A percentile compares a stretch with the other conserved stretches of the same genome.
These are phyloP conservation scores for Hansenula sp. DNA, from an alignment of 1,139 yeast species.

Conservation along the genomic window DNA sequence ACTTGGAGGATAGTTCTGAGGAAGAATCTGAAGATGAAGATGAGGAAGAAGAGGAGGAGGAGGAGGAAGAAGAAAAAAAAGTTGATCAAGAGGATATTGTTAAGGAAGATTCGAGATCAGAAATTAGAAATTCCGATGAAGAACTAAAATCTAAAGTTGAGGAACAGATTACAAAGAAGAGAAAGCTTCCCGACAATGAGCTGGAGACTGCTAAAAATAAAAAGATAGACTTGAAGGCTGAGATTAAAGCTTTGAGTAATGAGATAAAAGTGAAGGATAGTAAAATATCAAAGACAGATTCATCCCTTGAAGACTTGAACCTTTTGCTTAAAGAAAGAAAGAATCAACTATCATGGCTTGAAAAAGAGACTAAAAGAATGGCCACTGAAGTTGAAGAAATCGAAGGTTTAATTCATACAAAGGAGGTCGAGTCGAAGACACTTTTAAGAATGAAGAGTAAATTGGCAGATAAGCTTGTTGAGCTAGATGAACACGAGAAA, in stretches of 20 bases:
- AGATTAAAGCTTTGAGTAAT: slow-evolving; percentile 4
- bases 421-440: not conserved
- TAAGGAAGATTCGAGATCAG: not conserved
- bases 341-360: not conserved
- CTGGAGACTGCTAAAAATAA: slow-evolving; percentile 4
- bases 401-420: not conserved
- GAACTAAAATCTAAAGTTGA: slow-evolving; percentile 1
- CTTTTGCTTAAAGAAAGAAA: not conserved
- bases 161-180: slow-evolving; percentile 1
- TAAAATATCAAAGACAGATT: not conserved
- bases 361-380: not conserved
- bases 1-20: slow-evolving; percentile 16
- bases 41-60: slow-evolving; percentile 4
- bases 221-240: slow-evolving; percentile 5
- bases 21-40: slow-evolving; percentile 2
- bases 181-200: slow-evolving; percentile 1
- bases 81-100: not conserved
- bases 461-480: not conserved
- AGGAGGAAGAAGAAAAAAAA: slow-evolving; percentile 2
- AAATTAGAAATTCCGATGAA: no score
- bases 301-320: not conserved
- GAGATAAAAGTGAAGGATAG: not conserved
- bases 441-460: not conserved
- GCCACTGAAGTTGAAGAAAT: not conserved
- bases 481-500: slow-evolving; percentile 4